These are phyloP conservation scores for Cladosporium oxysporum DNA, from an alignment of 2,329 filamentous ascomycete species.

Conservation along the genomic window DNA sequence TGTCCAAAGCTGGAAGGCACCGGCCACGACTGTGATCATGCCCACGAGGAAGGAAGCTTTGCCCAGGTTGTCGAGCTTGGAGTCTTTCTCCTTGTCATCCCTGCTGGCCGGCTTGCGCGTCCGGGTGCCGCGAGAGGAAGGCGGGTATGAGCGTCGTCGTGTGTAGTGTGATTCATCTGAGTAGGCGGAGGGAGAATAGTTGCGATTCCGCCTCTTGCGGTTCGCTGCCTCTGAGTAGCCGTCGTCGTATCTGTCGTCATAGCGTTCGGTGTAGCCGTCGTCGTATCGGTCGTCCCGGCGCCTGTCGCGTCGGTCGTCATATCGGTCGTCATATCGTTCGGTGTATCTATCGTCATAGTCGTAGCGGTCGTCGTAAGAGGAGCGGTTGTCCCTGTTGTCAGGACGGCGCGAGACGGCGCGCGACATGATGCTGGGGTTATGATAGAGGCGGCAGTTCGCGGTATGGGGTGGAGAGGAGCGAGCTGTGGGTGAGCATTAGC, in stretches of 20 bases:
- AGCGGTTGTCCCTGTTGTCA: constrained; percentile 13
- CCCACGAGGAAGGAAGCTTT: constrained; percentile 21
- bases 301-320: constrained; percentile 8
- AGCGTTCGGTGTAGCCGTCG: constrained; percentile 1
- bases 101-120: constrained; percentile 7
- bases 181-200: constrained; percentile 7
- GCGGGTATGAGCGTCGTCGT: constrained; percentile 14
- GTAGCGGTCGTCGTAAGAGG: constrained; percentile 13
- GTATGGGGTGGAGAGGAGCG: background rate
- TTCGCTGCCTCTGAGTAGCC: constrained; percentile 11
- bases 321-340: constrained; percentile 11
- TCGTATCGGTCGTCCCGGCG: constrained; percentile 1
- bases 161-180: constrained; percentile 18
- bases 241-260: constrained; percentile 16
- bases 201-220: constrained; percentile 14
- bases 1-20: constrained; percentile 23
- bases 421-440: constrained; percentile 1
- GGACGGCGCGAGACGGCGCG: constrained; percentile 16
- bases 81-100: constrained; percentile 14
- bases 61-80: constrained; percentile 21
- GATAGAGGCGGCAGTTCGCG: background rate
- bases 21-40: constrained; percentile 21
- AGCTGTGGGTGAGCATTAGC: background rate
- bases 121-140: constrained; percentile 11
- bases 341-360: constrained; percentile 17